A percentile compares a stretch with the other conserved stretches of the same genome.
Conservation (phyloP, 345 rosid species). For the Moringa oleifera region DNA sequence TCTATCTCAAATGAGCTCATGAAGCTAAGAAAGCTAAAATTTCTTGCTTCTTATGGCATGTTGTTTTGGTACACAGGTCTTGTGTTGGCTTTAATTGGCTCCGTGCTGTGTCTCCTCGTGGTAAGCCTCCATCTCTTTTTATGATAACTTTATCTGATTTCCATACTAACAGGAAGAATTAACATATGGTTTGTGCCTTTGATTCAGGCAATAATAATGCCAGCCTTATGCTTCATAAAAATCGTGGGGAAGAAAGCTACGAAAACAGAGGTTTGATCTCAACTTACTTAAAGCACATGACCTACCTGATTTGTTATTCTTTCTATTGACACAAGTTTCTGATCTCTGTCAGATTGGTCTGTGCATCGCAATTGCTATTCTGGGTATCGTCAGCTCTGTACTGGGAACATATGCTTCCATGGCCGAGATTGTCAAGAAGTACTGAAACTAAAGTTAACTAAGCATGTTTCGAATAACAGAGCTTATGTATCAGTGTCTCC, state of each 20-base stretch:
- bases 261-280: conserved; percentile 47
- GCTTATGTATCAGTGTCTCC: no score
- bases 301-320: conserved; percentile 1
- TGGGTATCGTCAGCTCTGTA: conserved; percentile 50
- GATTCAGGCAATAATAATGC: conserved; percentile 71
- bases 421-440: conserved; percentile 30
- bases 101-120: conserved; percentile 73
- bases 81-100: conserved; percentile 89
- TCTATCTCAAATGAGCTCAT: neutral
- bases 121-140: conserved; percentile 32
- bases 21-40: neutral
- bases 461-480: no score
- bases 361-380: conserved; percentile 29
- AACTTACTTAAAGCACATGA: neutral
- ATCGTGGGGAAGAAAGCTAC: conserved; percentile 71
- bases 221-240: conserved; percentile 69
- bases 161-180: no score
- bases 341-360: conserved; percentile 34
- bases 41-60: no score
- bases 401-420: conserved; percentile 66
- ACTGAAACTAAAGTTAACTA: no score
- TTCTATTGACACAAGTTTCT: neutral
- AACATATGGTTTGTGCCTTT: conserved; percentile 1
- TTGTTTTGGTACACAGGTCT: conserved; percentile 48
- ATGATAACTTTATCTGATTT: no score